Conservation (phyloP, 106 monocot species). For the Dendrobium catenatum region DNA sequence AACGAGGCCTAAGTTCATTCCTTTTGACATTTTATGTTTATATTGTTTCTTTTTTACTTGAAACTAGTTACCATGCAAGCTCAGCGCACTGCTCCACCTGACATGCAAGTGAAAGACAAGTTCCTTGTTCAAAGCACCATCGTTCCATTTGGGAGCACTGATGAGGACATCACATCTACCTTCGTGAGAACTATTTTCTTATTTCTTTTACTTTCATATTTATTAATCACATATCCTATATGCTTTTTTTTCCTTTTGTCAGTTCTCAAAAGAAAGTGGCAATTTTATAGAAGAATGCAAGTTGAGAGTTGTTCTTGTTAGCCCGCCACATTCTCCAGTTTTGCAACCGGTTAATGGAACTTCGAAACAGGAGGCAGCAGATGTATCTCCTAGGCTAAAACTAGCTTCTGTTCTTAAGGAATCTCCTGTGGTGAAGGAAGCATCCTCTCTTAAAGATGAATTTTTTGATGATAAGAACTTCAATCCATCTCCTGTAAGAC, state of each 20-base stretch:
- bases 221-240: background rate
- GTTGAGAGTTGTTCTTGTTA: constrained; percentile 74
- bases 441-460: background rate
- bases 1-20: background rate
- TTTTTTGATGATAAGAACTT: constrained; percentile 17
- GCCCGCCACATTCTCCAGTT: constrained; percentile 52
- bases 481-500: constrained; percentile 45
- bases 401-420: constrained; percentile 16
- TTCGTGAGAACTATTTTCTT: constrained; percentile 35
- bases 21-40: constrained; percentile 5
- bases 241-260: constrained; percentile 10
- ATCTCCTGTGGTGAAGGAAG: constrained; percentile 21
- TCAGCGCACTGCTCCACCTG: constrained; percentile 50
- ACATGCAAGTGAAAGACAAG: constrained; percentile 90
- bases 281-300: constrained; percentile 72
- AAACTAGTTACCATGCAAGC: constrained; percentile 88
- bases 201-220: background rate
- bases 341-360: constrained; percentile 43
- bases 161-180: constrained; percentile 57
- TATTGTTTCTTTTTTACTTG: background rate
- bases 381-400: constrained; percentile 17
- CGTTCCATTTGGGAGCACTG: constrained; percentile 72
- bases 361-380: constrained; percentile 31
- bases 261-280: constrained; percentile 84
- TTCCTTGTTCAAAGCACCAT: constrained; percentile 80